Evolutionary conservation across 768 basidiomycete genomes (phyloP).

Genomic region (Russula sp.): DNA sequence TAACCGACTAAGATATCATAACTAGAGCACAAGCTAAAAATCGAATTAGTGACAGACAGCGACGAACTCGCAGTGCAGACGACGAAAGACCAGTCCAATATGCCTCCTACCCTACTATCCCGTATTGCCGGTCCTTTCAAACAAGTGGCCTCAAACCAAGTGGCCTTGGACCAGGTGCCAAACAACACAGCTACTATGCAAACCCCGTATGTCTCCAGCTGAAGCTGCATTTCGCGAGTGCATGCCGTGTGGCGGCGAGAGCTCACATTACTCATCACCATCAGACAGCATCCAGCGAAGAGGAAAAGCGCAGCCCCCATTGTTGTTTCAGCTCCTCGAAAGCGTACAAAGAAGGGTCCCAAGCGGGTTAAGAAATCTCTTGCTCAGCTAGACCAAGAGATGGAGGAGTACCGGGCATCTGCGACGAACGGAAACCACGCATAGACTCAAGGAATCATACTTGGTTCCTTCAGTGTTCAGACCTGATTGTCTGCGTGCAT

Average conservation of each 20-base stretch:
- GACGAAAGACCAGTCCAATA: slow-evolving; percentile 32
- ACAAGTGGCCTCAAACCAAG: too few species aligned
- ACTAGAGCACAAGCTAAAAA: slow-evolving; percentile 63
- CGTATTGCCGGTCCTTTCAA: slow-evolving; percentile 37
- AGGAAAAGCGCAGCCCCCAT: slow-evolving; percentile 15
- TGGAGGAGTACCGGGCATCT: slow-evolving; percentile 70
- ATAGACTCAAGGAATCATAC: not conserved
- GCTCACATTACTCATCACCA: slow-evolving; percentile 5
- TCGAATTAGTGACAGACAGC: slow-evolving; percentile 57
- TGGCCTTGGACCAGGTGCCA: not conserved
- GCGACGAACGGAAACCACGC: slow-evolving; percentile 5
- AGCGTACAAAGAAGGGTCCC: slow-evolving; percentile 67
- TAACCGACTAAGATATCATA: slow-evolving; percentile 5
- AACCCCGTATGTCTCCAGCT: slow-evolving; percentile 14
- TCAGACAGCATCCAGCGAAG: slow-evolving; percentile 20
- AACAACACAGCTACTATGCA: not conserved
- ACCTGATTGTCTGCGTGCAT: slow-evolving; percentile 8
- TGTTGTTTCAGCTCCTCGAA: slow-evolving; percentile 21
- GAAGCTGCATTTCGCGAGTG: not conserved
- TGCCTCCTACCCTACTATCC: slow-evolving; percentile 41
- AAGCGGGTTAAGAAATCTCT: slow-evolving; percentile 68
- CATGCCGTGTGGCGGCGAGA: slow-evolving; percentile 3
- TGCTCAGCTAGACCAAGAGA: slow-evolving; percentile 71
- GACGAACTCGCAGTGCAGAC: slow-evolving; percentile 34
- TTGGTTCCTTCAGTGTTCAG: slow-evolving; percentile 4